A percentile compares a stretch with the other conserved stretches of the same genome.
phyloP scores from a whole-genome alignment of 306 rosid species.

The Leucaena leucocephala region DNA sequence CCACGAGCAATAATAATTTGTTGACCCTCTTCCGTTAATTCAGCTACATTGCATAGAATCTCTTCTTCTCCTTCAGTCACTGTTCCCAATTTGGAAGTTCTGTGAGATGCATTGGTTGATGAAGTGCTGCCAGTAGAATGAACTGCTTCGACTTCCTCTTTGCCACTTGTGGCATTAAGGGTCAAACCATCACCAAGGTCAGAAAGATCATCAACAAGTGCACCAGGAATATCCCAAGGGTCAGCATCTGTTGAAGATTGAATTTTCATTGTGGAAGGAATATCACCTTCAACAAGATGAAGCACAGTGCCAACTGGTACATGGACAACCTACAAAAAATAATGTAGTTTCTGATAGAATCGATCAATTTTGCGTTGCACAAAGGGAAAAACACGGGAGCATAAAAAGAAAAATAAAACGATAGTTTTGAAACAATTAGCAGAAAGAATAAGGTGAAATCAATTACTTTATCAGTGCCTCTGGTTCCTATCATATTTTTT shows the following conservation, averaged over 20 bases:
- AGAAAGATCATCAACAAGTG: slow-evolving; percentile 54
- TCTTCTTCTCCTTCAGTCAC: slow-evolving; percentile 49
- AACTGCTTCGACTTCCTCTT: slow-evolving; percentile 33
- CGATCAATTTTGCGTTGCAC: slow-evolving; percentile 22
- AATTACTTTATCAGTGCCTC: slow-evolving; percentile 80
- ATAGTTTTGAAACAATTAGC: slow-evolving; percentile 22
- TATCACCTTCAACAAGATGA: slow-evolving; percentile 78
- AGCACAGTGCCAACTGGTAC: slow-evolving; percentile 89
- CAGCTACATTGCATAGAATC: slow-evolving; percentile 65
- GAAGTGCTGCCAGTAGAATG: slow-evolving; percentile 32
- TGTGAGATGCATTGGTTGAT: slow-evolving; percentile 7
- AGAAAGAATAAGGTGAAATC: slow-evolving; percentile 20
- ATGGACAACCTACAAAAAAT: slow-evolving; percentile 57
- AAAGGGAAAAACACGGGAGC: slow-evolving; percentile 16
- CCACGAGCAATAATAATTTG: slow-evolving; percentile 66
- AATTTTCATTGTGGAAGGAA: slow-evolving; percentile 48
- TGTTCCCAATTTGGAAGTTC: slow-evolving; percentile 36
- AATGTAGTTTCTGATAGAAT: slow-evolving; percentile 29
- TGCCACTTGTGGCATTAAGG: slow-evolving; percentile 34
- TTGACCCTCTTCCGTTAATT: slow-evolving; percentile 80
- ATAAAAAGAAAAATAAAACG: background rate
- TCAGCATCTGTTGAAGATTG: slow-evolving; percentile 58
- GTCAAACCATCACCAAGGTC: slow-evolving; percentile 31
- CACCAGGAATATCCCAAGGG: slow-evolving; percentile 92
- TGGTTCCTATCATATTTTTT: slow-evolving; percentile 83